These are phyloP conservation scores for Neltuma alba DNA, from an alignment of 306 rosid species.

Conservation along the genomic window DNA sequence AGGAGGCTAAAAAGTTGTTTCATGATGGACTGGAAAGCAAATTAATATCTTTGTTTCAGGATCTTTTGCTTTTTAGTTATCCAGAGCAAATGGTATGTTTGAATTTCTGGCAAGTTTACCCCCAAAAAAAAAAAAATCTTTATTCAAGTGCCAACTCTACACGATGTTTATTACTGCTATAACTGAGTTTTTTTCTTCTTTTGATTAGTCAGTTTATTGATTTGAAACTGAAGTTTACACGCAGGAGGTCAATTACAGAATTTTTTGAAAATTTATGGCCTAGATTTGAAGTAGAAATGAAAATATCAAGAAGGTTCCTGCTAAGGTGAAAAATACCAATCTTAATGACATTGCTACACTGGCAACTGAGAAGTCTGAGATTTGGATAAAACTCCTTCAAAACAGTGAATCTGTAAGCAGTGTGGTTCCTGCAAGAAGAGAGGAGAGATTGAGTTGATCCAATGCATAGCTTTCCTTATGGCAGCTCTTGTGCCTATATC, in stretches of 20 bases:
- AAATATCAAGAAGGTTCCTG: neutral
- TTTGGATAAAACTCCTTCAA: neutral
- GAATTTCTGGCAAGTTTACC: slow-evolving; percentile 3
- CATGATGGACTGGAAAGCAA: slow-evolving; percentile 77
- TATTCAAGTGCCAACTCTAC: neutral
- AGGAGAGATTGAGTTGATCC: neutral
- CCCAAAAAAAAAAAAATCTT: neutral
- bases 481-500: neutral
- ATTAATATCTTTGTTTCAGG: slow-evolving; percentile 60
- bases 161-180: neutral
- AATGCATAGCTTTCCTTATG: neutral
- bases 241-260: neutral
- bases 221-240: neutral
- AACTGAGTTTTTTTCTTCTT: neutral
- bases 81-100: slow-evolving; percentile 79
- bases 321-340: neutral
- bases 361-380: neutral
- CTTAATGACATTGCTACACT: neutral
- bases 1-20: slow-evolving; percentile 70
- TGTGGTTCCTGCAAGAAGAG: neutral
- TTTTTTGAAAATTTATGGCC: neutral
- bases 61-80: slow-evolving; percentile 61
- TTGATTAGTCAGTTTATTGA: neutral
- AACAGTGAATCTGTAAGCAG: neutral
- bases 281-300: neutral